Percentiles rank a stretch among this genome's conserved stretches.
Conservation (phyloP, 2,329 filamentous ascomycete species). For the Fusarium sp. region DNA sequence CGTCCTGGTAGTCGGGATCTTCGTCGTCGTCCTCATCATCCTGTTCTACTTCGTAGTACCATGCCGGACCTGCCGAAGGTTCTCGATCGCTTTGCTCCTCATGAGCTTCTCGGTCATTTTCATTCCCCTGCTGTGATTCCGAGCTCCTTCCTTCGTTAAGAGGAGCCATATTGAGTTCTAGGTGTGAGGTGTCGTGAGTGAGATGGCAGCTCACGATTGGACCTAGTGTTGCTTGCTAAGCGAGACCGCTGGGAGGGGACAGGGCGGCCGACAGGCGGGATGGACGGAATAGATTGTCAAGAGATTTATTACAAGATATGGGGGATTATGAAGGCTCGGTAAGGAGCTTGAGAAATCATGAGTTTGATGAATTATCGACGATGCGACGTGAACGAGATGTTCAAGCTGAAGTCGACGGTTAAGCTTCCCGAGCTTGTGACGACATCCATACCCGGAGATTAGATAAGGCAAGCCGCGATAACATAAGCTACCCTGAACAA, state of each 20-base stretch:
- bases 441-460: conserved; percentile 40
- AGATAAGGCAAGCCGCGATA: conserved; percentile 26
- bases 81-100: conserved; percentile 21
- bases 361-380: conserved; percentile 25
- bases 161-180: conserved; percentile 25
- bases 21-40: conserved; percentile 51
- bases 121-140: neutral
- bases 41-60: conserved; percentile 36
- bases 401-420: conserved; percentile 17
- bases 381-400: conserved; percentile 24
- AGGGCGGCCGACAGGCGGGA: neutral
- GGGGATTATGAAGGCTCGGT: neutral
- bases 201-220: neutral
- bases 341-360: neutral
- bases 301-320: conserved; percentile 12
- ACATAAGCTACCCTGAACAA: conserved; percentile 22
- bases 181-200: conserved; percentile 1
- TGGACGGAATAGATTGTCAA: conserved; percentile 1
- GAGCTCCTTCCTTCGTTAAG: conserved; percentile 17
- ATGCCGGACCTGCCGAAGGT: conserved; percentile 23
- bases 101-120: conserved; percentile 15
- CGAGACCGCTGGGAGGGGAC: conserved; percentile 22
- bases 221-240: conserved; percentile 36
- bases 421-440: conserved; percentile 39
- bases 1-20: conserved; percentile 42